Conservation (phyloP, 352 stramenopile genomes). For the Globisporangium cystogenes region DNA sequence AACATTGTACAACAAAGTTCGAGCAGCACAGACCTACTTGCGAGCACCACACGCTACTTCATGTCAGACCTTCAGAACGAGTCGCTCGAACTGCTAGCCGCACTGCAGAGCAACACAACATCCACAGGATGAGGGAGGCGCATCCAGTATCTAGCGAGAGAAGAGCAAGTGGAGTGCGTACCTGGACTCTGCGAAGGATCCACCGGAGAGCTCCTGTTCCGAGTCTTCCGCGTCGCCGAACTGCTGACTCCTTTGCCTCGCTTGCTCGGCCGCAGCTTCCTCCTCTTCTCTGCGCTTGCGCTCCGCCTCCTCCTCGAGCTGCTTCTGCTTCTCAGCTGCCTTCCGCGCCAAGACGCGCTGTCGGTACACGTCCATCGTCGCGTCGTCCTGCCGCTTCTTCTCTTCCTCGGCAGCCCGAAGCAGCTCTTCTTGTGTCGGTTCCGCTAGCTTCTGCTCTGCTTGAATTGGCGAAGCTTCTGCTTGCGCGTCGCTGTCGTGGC, state of each 20-base stretch:
- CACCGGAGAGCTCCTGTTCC: slow-evolving; percentile 48
- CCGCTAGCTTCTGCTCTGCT: slow-evolving; percentile 11
- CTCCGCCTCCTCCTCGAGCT: slow-evolving; percentile 31
- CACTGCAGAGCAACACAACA: too few relatives aligned
- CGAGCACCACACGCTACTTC: too few relatives aligned
- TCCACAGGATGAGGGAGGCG: too few relatives aligned
- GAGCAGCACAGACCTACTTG: too few relatives aligned
- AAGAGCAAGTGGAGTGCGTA: slow-evolving; percentile 9
- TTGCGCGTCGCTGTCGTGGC: not conserved
- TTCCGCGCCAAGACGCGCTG: slow-evolving; percentile 59
- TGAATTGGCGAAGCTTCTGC: too few relatives aligned
- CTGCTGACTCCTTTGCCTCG: slow-evolving; percentile 6
- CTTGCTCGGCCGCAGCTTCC: slow-evolving; percentile 15
- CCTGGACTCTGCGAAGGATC: slow-evolving; percentile 67
- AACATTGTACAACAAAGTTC: too few relatives aligned
- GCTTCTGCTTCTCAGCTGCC: slow-evolving; percentile 52
- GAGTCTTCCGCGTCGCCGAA: slow-evolving; percentile 19
- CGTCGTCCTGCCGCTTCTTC: slow-evolving; percentile 55
- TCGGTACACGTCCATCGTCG: slow-evolving; percentile 52
- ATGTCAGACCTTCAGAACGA: too few relatives aligned
- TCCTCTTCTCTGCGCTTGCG: slow-evolving; percentile 33
- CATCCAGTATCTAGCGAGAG: too few relatives aligned
- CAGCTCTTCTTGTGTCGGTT: slow-evolving; percentile 30
- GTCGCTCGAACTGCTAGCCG: too few relatives aligned
- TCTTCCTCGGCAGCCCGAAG: slow-evolving; percentile 30